phyloP scores from a whole-genome alignment of 169 alveolate genomes.

The Plasmodium falciparum region DNA sequence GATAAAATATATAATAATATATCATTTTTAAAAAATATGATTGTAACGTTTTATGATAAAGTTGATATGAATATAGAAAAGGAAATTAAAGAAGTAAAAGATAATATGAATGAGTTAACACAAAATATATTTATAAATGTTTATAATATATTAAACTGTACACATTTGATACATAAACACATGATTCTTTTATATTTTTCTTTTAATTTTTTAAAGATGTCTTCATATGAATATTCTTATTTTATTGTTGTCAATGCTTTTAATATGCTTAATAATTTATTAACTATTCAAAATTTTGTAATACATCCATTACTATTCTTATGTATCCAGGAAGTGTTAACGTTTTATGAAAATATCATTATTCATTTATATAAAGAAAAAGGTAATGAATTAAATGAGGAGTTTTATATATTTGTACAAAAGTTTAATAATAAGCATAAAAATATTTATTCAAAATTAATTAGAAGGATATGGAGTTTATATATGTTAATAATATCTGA shows the following conservation, averaged over 20 bases:
- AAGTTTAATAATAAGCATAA: slow-evolving; percentile 59
- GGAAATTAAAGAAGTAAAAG: slow-evolving; percentile 42
- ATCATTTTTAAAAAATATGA: slow-evolving; percentile 27
- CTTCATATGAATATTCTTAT: slow-evolving; percentile 58
- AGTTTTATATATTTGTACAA: slow-evolving; percentile 52
- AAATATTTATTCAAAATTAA: slow-evolving; percentile 12
- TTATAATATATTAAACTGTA: slow-evolving; percentile 25
- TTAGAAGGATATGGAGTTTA: slow-evolving; percentile 56
- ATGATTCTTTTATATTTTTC: slow-evolving; percentile 52
- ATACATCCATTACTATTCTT: slow-evolving; percentile 62
- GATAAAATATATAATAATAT: slow-evolving; percentile 33
- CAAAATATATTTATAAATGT: slow-evolving; percentile 39
- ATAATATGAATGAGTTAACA: slow-evolving; percentile 44
- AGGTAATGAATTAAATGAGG: slow-evolving; percentile 39
- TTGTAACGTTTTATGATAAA: slow-evolving; percentile 52
- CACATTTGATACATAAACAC: slow-evolving; percentile 40
- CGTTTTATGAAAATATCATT: slow-evolving; percentile 59
- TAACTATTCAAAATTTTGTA: slow-evolving; percentile 57
- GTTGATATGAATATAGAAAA: slow-evolving; percentile 62
- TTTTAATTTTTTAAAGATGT: slow-evolving; percentile 40
- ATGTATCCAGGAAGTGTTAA: slow-evolving; percentile 29
- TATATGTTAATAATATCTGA: slow-evolving; percentile 67
- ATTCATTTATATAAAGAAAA: slow-evolving; percentile 64
- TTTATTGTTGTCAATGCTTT: slow-evolving; percentile 51
- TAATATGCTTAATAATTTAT: slow-evolving; percentile 45